Conservation (phyloP, 2,329 filamentous ascomycete genomes). For the Penicillium sp. region DNA sequence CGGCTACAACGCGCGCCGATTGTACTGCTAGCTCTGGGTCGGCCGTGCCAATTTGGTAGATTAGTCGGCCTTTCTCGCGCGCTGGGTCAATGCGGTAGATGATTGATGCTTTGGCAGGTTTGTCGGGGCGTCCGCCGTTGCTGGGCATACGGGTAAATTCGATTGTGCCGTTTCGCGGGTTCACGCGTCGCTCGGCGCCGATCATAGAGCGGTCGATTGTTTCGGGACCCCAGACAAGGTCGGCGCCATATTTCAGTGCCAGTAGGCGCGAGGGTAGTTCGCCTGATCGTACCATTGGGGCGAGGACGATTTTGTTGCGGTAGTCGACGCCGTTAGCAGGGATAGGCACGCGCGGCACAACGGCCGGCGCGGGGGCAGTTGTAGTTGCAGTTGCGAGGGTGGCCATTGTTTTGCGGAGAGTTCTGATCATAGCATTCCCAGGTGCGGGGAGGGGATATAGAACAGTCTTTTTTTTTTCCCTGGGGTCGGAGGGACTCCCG, state of each 20-base stretch:
- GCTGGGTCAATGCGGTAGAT: conserved; percentile 82
- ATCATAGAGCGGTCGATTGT: conserved; percentile 92
- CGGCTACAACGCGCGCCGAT: conserved; percentile 79
- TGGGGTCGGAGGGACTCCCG: conserved; percentile 1
- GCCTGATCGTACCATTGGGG: conserved; percentile 97
- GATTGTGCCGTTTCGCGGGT: conserved; percentile 72
- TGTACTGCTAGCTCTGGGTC: conserved; percentile 78
- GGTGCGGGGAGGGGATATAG: neutral
- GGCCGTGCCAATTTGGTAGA: conserved; percentile 91
- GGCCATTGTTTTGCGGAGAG: conserved; percentile 57
- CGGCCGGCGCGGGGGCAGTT: conserved; percentile 15
- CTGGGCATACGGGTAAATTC: conserved; percentile 80
- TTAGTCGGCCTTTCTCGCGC: conserved; percentile 69
- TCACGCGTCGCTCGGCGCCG: conserved; percentile 74
- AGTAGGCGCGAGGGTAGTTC: conserved; percentile 87
- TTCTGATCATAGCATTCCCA: conserved; percentile 42
- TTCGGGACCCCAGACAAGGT: conserved; percentile 96
- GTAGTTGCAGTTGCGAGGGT: conserved; percentile 28
- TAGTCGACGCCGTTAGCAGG: conserved; percentile 89
- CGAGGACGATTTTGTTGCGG: conserved; percentile 87
- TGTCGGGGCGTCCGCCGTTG: conserved; percentile 53
- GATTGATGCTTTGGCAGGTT: conserved; percentile 57
- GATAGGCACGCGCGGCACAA: conserved; percentile 71
- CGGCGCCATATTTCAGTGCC: conserved; percentile 90
- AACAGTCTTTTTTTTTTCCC: conserved; percentile 7